Base-by-base conservation (phyloP, 2,329 filamentous ascomycete genomes). In the Madurella fahalii region DNA sequence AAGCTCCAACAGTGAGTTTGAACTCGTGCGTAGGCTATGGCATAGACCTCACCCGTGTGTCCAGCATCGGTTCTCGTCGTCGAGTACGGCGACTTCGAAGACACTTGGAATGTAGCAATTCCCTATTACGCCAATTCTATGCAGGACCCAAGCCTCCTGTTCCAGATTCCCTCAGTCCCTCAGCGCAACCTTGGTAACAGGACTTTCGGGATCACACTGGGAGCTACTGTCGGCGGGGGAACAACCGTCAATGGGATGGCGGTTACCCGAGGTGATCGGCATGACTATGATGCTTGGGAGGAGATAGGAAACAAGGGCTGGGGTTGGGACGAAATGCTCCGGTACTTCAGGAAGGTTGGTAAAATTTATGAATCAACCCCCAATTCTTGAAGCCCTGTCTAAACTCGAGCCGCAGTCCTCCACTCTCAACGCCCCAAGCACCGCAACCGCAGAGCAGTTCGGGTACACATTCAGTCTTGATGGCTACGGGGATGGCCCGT, bases 151-250 rank as follows among this genome's bases (percentile, higher is more conserved):
- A 40, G 32, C 40, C 50, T 50, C 41, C 47, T 53, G 50, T 61
- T 50, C 42, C 41, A 45, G 30, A 34, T 47, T 3, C 47, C 47
- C 4, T 58, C 54, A 11, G 47, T 47, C 4, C 68, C 72, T 2
- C 73, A 75, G 58, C 45, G 53, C 15, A 67, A 65, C 3, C 64
- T 74, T 4, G 64, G 61, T 2, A 70, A 76, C 2, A 71, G 74
- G 45, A 64, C 49, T 12, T 63, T 74, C 31, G 58, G 66, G 9
- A 72, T 72, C 68, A 67, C 71, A 1, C 61, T 72, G 16, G 74
- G 72, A 9, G 72, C 68, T 45, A 77, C 80, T 0, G 73, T 88
- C 0, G 85, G 85, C 12, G 85, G 85, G 11, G 83, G 83, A 4
- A 78, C 74, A 13, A 76, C 77, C 1, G 73, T 84, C 52, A 84